phyloP scores from a whole-genome alignment of 441 rosid genomes.

The Cnidoscolus chayamansa region DNA sequence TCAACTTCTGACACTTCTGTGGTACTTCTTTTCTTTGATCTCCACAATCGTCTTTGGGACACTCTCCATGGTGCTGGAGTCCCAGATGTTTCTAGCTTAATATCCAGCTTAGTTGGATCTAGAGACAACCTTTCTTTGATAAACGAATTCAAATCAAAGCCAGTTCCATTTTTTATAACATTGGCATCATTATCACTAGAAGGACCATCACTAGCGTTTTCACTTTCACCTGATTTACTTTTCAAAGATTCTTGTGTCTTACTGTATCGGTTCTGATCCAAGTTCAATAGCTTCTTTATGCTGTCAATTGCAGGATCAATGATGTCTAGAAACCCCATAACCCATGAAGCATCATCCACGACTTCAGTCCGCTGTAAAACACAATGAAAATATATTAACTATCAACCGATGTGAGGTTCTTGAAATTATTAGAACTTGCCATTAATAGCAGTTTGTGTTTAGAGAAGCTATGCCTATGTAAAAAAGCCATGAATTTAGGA shows the following conservation, averaged over 20 bases:
- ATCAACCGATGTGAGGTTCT: too few species aligned
- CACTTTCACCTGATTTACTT: slow-evolving; percentile 28
- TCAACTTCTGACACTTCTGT: slow-evolving; percentile 14
- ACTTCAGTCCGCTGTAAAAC: slow-evolving; percentile 73
- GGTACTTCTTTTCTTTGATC: slow-evolving; percentile 29
- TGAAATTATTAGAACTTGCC: too few species aligned
- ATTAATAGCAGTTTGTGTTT: too few species aligned
- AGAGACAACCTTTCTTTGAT: slow-evolving; percentile 48
- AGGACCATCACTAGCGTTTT: slow-evolving; percentile 20
- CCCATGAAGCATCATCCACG: slow-evolving; percentile 94
- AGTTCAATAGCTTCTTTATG: slow-evolving; percentile 71
- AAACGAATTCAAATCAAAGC: slow-evolving; percentile 64
- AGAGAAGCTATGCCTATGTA: too few species aligned
- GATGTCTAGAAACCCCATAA: slow-evolving; percentile 72
- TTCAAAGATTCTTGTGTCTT: slow-evolving; percentile 32
- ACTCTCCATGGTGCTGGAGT: slow-evolving; percentile 22
- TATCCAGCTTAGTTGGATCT: slow-evolving; percentile 56
- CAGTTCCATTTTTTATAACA: slow-evolving; percentile 32
- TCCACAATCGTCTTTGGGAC: slow-evolving; percentile 41
- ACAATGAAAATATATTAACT: slow-evolving; percentile 4
- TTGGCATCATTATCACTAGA: slow-evolving; percentile 31
- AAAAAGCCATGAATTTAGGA: neutral
- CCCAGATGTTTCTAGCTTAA: slow-evolving; percentile 37
- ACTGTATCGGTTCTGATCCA: slow-evolving; percentile 45
- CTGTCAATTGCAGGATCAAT: slow-evolving; percentile 87